Conservation (phyloP, 2,329 filamentous ascomycete genomes). For the Cryphonectria carpinicola region DNA sequence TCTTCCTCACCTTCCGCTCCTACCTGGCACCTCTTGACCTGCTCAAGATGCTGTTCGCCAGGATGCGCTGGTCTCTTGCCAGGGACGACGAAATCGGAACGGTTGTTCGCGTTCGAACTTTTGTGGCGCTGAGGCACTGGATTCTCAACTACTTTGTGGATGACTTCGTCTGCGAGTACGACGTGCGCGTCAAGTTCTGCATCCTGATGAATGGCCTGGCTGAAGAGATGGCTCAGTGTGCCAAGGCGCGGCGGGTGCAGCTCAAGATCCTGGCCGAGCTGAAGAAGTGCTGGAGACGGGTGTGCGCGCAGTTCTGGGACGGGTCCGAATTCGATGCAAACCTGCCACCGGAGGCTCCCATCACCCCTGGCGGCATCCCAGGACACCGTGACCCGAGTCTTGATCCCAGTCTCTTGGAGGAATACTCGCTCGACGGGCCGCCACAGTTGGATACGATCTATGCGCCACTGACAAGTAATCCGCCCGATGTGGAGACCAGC, state of each 20-base stretch:
- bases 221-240: conserved; percentile 55
- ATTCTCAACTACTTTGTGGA: conserved; percentile 97
- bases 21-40: conserved; percentile 81
- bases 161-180: conserved; percentile 81
- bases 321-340: conserved; percentile 66
- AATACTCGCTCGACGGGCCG: conserved; percentile 44
- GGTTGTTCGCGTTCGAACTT: conserved; percentile 93
- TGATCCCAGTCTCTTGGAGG: conserved; percentile 60
- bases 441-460: conserved; percentile 50
- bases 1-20: conserved; percentile 91
- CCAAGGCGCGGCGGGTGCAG: conserved; percentile 54
- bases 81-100: conserved; percentile 82
- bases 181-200: conserved; percentile 78
- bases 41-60: conserved; percentile 80
- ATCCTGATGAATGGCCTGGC: conserved; percentile 73
- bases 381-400: conserved; percentile 61
- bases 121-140: conserved; percentile 95
- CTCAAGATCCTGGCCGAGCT: conserved; percentile 90
- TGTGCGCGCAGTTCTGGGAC: conserved; percentile 91
- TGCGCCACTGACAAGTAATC: conserved; percentile 35
- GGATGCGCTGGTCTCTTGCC: conserved; percentile 83
- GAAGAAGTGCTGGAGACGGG: conserved; percentile 95
- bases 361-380: conserved; percentile 75
- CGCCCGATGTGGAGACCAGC: conserved; percentile 38
- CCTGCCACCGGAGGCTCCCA: conserved; percentile 65